These are phyloP conservation scores for Beverwykella pulmonaria DNA, from an alignment of 495 filamentous ascomycete species.

Conservation along the genomic window DNA sequence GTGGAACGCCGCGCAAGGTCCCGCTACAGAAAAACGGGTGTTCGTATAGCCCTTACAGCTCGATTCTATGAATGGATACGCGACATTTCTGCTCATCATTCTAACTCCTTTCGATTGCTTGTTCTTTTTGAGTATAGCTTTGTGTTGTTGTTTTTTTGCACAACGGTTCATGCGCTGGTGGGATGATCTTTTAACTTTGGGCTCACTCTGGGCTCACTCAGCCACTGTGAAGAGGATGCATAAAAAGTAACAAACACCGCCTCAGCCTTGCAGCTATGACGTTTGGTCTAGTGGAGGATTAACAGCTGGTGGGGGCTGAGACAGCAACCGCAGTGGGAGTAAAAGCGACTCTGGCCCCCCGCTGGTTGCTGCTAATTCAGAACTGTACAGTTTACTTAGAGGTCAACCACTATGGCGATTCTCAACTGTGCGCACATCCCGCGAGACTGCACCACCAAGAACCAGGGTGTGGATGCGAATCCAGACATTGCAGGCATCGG, in stretches of 20 bases:
- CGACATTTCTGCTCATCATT: background rate
- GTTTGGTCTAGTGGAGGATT: background rate
- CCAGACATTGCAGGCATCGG: conserved; percentile 17
- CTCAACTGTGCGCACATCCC: background rate
- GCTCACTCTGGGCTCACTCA: no score
- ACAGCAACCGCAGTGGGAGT: background rate
- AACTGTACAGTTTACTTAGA: background rate
- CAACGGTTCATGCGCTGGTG: background rate
- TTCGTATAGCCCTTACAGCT: background rate
- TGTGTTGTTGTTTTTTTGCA: background rate
- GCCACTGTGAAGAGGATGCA: no score
- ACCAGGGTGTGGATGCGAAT: conserved; percentile 4
- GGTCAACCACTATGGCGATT: background rate
- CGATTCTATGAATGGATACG: background rate
- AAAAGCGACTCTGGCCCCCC: background rate
- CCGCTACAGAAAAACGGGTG: background rate
- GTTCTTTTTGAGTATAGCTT: background rate
- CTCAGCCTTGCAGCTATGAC: background rate
- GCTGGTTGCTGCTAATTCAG: background rate
- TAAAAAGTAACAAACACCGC: no score
- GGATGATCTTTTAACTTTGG: background rate
- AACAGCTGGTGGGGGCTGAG: background rate
- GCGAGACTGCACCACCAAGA: conserved; percentile 1
- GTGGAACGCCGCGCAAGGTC: background rate
- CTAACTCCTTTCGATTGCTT: background rate